A percentile compares a stretch with the other conserved stretches of the same genome.
These are phyloP conservation scores for Aegilops sharonensis DNA, from an alignment of 176 grass and related monocot genomes.

Conservation along the genomic window DNA sequence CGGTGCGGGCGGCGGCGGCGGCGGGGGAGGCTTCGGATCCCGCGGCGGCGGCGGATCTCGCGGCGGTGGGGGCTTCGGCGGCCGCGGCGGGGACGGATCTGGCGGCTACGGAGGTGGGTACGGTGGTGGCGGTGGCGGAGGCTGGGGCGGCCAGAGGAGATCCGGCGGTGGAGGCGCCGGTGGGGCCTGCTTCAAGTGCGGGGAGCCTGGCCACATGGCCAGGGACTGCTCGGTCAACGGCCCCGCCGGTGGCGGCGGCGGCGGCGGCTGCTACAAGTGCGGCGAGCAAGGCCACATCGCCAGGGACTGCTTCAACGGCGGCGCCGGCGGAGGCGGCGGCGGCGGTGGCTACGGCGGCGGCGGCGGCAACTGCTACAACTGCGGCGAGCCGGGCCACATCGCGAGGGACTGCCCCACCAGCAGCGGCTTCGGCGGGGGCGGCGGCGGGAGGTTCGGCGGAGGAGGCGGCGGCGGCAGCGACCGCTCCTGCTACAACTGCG, in stretches of 20 bases:
- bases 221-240: slow-evolving; percentile 32
- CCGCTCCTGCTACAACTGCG: slow-evolving; percentile 77
- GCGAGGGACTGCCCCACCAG: slow-evolving; percentile 61
- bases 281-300: slow-evolving; percentile 50
- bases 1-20: slow-evolving; percentile 41
- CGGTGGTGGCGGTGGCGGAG: slow-evolving; percentile 38
- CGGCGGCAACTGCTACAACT: neutral
- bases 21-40: slow-evolving; percentile 17
- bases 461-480: slow-evolving; percentile 35
- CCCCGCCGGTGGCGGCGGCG: neutral
- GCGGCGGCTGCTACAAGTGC: slow-evolving; percentile 50
- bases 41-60: slow-evolving; percentile 44
- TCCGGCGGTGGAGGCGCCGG: slow-evolving; percentile 42
- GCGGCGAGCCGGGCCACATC: neutral
- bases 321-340: neutral
- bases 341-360: neutral
- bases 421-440: slow-evolving; percentile 22
- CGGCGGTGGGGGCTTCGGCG: slow-evolving; percentile 37
- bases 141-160: slow-evolving; percentile 44
- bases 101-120: slow-evolving; percentile 41
- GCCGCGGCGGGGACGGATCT: slow-evolving; percentile 37
- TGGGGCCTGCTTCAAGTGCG: slow-evolving; percentile 47
- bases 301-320: slow-evolving; percentile 54
- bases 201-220: slow-evolving; percentile 50
- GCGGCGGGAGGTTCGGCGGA: neutral